Percentiles rank a stretch among this genome's conserved stretches.
phyloP scores from a whole-genome alignment of 2,329 filamentous ascomycete genomes.

The Fusarium sp. region DNA sequence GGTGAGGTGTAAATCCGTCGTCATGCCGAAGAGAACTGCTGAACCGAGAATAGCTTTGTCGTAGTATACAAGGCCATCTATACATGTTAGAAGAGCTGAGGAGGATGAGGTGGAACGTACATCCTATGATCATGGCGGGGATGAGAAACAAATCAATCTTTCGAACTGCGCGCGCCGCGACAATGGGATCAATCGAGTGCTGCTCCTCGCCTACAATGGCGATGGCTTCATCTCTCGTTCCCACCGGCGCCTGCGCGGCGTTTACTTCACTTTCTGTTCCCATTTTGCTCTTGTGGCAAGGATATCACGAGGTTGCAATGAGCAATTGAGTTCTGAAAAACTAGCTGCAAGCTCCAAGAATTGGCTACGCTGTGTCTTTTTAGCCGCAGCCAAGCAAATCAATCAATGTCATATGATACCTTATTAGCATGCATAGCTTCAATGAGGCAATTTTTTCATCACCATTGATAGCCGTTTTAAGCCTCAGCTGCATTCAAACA shows the following conservation, averaged over 20 bases:
- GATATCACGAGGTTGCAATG: conserved; percentile 2
- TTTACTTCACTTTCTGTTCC: conserved; percentile 13
- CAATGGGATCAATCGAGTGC: conserved; percentile 63
- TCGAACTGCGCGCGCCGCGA: conserved; percentile 66
- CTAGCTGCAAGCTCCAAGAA: background rate
- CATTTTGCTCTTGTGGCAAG: conserved; percentile 13
- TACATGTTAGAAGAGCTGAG: conserved; percentile 33
- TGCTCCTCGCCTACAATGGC: conserved; percentile 68
- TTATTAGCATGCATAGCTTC: background rate
- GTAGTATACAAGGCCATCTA: conserved; percentile 57
- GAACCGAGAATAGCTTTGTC: conserved; percentile 77
- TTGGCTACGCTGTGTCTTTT: background rate
- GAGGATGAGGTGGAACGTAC: conserved; percentile 39
- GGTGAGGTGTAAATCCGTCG: conserved; percentile 70
- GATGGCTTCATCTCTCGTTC: conserved; percentile 50
- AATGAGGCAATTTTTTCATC: conserved; percentile 37
- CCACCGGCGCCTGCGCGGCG: conserved; percentile 14
- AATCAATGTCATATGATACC: conserved; percentile 22
- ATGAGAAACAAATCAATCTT: conserved; percentile 77
- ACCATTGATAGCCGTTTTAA: conserved; percentile 28
- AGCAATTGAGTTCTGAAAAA: background rate
- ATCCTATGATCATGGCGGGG: conserved; percentile 71
- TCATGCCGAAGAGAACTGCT: conserved; percentile 81
- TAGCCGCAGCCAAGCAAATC: conserved; percentile 3
- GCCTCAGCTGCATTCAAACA: conserved; percentile 25